These are phyloP conservation scores for Torulaspora gathmanii DNA, from an alignment of 805 yeast genomes.

Conservation along the genomic window DNA sequence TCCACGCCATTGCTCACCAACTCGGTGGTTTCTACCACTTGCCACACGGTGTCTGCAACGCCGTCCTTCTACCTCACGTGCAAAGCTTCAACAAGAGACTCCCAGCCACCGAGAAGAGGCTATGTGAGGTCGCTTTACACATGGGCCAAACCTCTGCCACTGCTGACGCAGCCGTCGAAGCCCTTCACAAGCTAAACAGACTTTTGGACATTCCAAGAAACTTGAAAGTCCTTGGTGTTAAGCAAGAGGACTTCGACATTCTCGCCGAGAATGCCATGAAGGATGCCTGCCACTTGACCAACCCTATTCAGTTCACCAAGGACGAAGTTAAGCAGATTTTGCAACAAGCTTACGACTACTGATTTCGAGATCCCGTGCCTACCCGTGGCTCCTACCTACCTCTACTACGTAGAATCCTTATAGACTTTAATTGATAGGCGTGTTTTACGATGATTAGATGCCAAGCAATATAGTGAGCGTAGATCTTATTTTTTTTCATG, in stretches of 20 bases:
- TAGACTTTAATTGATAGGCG: neutral
- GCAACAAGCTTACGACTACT: constrained; percentile 15
- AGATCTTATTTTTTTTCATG: no score
- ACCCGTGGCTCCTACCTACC: no score
- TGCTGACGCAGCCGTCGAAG: constrained; percentile 18
- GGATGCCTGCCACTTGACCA: constrained; percentile 23
- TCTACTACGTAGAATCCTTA: neutral
- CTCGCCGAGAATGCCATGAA: constrained; percentile 25
- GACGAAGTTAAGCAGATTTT: constrained; percentile 23
- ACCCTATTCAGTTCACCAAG: constrained; percentile 24
- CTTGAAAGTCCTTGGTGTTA: constrained; percentile 21
- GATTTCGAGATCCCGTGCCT: neutral
- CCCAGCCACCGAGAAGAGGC: constrained; percentile 14
- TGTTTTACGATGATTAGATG: no score
- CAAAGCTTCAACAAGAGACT: constrained; percentile 18
- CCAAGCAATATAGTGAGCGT: no score
- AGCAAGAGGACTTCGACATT: constrained; percentile 21
- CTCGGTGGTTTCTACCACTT: constrained; percentile 39
- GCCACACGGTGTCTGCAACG: constrained; percentile 45
- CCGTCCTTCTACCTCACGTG: constrained; percentile 44
- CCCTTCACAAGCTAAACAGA: constrained; percentile 15
- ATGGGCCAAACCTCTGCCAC: constrained; percentile 16
- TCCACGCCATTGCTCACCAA: constrained; percentile 41
- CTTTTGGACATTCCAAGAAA: constrained; percentile 20
- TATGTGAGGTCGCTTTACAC: constrained; percentile 22